phyloP scores from a whole-genome alignment of 2,329 filamentous ascomycete species.

The Colletotrichum euphorbiae region DNA sequence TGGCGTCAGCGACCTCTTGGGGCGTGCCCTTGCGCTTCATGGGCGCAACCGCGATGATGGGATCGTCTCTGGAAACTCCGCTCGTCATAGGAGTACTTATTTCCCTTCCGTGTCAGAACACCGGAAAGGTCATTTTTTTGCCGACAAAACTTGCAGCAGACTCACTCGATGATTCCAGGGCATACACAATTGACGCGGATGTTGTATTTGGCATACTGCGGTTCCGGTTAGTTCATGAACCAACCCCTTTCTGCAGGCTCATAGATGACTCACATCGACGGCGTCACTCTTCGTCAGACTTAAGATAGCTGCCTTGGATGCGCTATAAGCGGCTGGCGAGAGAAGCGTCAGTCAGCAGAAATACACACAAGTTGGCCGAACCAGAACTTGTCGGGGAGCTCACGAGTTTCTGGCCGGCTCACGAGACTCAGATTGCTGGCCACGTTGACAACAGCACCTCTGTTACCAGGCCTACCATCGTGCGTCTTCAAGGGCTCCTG shows the following conservation, averaged over 20 bases:
- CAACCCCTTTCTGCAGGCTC: not conserved
- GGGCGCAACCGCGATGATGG: constrained; percentile 49
- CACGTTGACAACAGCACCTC: constrained; percentile 59
- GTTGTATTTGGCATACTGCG: constrained; percentile 56
- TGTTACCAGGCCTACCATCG: constrained; percentile 54
- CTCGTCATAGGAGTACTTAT: constrained; percentile 57
- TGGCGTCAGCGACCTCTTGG: constrained; percentile 59
- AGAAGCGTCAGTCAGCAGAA: not conserved
- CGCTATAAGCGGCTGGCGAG: constrained; percentile 55
- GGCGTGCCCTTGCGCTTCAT: constrained; percentile 55
- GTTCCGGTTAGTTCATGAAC: not conserved
- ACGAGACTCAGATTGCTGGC: constrained; percentile 57
- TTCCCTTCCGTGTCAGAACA: not conserved
- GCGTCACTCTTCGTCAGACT: constrained; percentile 60
- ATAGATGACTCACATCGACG: constrained; percentile 52
- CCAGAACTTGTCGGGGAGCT: constrained; percentile 31
- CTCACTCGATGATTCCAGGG: constrained; percentile 57
- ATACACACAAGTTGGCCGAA: not conserved
- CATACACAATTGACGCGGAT: constrained; percentile 61
- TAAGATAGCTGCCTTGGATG: constrained; percentile 59
- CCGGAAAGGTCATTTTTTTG: no score
- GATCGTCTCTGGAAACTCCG: constrained; percentile 49
- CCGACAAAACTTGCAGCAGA: not conserved
- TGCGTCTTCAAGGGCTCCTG: constrained; percentile 57
- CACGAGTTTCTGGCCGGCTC: constrained; percentile 54